These are phyloP conservation scores for Metarhizium guizhouense DNA, from an alignment of 2,329 filamentous ascomycete species.

Conservation along the genomic window DNA sequence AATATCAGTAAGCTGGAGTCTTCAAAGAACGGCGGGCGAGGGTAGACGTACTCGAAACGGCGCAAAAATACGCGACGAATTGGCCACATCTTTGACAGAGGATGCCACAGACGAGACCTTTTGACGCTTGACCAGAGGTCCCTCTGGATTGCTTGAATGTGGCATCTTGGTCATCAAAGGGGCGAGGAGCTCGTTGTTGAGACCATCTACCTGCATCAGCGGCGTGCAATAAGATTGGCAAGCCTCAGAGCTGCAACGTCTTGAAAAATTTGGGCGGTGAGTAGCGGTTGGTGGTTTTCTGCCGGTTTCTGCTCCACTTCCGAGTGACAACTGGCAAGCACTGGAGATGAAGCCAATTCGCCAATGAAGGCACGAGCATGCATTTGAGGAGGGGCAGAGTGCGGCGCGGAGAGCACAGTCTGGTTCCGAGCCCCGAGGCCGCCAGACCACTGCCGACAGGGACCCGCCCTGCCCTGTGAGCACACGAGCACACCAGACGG, in stretches of 20 bases:
- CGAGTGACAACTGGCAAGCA: background rate
- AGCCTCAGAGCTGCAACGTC: background rate
- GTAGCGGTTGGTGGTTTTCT: constrained; percentile 9
- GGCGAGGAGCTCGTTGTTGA: background rate
- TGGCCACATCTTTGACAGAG: constrained; percentile 27
- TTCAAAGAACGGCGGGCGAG: background rate
- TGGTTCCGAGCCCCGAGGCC: too few relatives aligned
- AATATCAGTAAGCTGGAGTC: constrained; percentile 3
- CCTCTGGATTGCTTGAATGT: constrained; percentile 44
- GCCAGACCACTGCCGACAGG: too few relatives aligned
- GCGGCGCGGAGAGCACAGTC: too few relatives aligned
- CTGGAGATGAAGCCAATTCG: background rate
- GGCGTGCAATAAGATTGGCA: too few relatives aligned
- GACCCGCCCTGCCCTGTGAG: too few relatives aligned
- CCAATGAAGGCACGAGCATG: background rate
- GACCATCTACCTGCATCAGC: background rate
- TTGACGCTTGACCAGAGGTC: constrained; percentile 67
- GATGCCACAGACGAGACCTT: constrained; percentile 43
- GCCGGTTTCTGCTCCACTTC: constrained; percentile 8
- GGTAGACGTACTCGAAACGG: constrained; percentile 70
- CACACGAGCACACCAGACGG: too few relatives aligned
- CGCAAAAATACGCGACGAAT: constrained; percentile 76
- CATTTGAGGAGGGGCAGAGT: too few relatives aligned
- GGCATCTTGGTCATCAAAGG: constrained; percentile 32
- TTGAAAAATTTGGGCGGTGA: constrained; percentile 19